Evolutionary conservation across 2,329 filamentous ascomycete species (phyloP).

Genomic region (Aspergillus uvarum): DNA sequence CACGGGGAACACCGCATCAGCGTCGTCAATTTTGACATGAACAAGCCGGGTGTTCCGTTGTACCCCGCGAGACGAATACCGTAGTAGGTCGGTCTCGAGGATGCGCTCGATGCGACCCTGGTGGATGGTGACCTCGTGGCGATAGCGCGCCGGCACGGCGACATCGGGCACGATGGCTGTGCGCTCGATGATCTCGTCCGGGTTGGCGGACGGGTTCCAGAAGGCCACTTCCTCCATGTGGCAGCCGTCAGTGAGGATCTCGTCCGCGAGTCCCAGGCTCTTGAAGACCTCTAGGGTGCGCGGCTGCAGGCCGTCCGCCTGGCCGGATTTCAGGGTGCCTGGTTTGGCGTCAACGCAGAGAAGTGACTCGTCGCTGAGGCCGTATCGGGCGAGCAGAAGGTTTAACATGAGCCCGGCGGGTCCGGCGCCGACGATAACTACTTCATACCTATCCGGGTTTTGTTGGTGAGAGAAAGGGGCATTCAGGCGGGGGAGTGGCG

Average conservation of each 20-base stretch:
- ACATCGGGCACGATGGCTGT: constrained; percentile 54
- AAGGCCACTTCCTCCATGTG: constrained; percentile 61
- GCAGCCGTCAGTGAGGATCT: constrained; percentile 41
- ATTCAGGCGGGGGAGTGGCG: constrained; percentile 43
- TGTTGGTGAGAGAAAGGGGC: constrained; percentile 27
- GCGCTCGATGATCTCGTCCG: constrained; percentile 56
- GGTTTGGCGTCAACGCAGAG: constrained; percentile 47
- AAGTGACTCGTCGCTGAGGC: constrained; percentile 41
- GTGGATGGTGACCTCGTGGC: constrained; percentile 69
- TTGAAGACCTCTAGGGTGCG: constrained; percentile 47
- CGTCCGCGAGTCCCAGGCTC: constrained; percentile 42
- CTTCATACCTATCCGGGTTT: constrained; percentile 40
- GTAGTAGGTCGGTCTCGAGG: constrained; percentile 65
- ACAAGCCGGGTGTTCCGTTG: constrained; percentile 66
- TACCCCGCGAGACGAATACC: constrained; percentile 57
- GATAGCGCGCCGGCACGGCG: constrained; percentile 68
- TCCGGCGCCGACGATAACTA: constrained; percentile 45
- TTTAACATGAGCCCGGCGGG: constrained; percentile 46
- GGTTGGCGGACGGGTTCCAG: constrained; percentile 62
- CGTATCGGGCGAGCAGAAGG: constrained; percentile 46
- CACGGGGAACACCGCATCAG: constrained; percentile 44
- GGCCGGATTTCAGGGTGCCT: constrained; percentile 40
- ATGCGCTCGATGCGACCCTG: constrained; percentile 71
- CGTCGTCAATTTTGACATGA: constrained; percentile 58
- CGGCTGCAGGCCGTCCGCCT: constrained; percentile 46